Evolutionary conservation across 768 basidiomycete species (phyloP).

Genomic region (Phlebiopsis flavidoalba): DNA sequence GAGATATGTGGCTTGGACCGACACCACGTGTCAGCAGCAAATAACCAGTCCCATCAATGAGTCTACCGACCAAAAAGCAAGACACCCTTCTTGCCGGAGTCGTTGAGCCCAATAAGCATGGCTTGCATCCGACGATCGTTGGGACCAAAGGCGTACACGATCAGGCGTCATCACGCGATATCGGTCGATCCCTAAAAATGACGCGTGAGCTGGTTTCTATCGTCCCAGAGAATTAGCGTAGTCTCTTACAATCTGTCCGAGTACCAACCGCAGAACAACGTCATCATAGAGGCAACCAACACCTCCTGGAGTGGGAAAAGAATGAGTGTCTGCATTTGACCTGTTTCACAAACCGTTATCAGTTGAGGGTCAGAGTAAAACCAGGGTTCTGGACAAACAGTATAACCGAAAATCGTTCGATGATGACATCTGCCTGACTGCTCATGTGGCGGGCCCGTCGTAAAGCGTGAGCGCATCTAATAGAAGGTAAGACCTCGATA

Average conservation of each 20-base stretch:
- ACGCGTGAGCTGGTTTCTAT: background rate
- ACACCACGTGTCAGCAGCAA: background rate
- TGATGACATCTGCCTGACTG: conserved; percentile 60
- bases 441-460: no score
- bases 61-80: conserved; percentile 47
- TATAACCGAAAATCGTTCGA: conserved; percentile 62
- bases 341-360: conserved; percentile 21
- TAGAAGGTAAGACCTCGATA: background rate
- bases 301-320: conserved; percentile 50
- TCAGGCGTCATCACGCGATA: conserved; percentile 61
- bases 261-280: conserved; percentile 56
- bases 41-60: background rate
- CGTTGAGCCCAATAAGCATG: conserved; percentile 42
- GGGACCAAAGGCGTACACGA: conserved; percentile 53
- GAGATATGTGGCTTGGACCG: conserved; percentile 40
- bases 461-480: background rate
- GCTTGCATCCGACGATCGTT: conserved; percentile 51
- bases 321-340: conserved; percentile 56
- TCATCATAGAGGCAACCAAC: conserved; percentile 42
- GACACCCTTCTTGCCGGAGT: conserved; percentile 41
- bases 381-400: conserved; percentile 33
- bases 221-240: background rate
- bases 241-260: conserved; percentile 49
- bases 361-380: background rate
- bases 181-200: conserved; percentile 32